These are phyloP conservation scores for Colletotrichum graminicola DNA, from an alignment of 2,329 filamentous ascomycete genomes.

Conservation along the genomic window DNA sequence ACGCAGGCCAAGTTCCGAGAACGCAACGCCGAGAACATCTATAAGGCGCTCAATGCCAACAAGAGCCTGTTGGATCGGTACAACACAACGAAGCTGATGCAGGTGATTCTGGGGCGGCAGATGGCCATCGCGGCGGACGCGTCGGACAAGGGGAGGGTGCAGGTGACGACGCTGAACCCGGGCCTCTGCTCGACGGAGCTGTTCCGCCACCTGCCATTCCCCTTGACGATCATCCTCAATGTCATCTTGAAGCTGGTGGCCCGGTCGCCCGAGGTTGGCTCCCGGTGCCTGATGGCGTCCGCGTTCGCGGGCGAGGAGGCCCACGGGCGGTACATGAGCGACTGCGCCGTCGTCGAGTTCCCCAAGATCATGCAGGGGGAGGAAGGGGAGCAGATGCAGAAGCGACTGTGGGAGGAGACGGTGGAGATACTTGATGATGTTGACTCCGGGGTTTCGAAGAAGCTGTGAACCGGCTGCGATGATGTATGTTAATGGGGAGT, in stretches of 20 bases:
- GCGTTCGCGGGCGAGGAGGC: constrained; percentile 53
- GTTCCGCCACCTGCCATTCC: constrained; percentile 51
- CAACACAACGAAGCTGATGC: constrained; percentile 52
- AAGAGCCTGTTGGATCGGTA: constrained; percentile 51
- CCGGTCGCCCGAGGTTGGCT: constrained; percentile 55
- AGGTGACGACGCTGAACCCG: constrained; percentile 56
- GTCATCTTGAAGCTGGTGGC: constrained; percentile 46
- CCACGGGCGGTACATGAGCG: constrained; percentile 57
- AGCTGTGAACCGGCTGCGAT: constrained; percentile 45
- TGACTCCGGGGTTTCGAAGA: constrained; percentile 53
- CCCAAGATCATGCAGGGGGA: constrained; percentile 49
- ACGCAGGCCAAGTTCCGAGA: constrained; percentile 51
- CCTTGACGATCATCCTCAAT: constrained; percentile 45
- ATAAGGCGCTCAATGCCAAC: constrained; percentile 50
- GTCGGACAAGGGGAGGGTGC: constrained; percentile 50
- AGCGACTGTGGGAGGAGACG: constrained; percentile 58
- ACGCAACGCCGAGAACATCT: constrained; percentile 48
- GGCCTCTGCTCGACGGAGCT: constrained; percentile 57
- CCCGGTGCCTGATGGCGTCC: constrained; percentile 54
- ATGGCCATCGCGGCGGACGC: constrained; percentile 52
- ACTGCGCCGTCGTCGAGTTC: constrained; percentile 47
- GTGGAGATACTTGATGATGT: constrained; percentile 57
- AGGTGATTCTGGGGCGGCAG: constrained; percentile 49
- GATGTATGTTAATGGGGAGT: not conserved
- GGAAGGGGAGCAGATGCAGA: constrained; percentile 53